Evolutionary conservation across 202 grass and related monocot species (phyloP).

Genomic region (Panicum hallii): DNA sequence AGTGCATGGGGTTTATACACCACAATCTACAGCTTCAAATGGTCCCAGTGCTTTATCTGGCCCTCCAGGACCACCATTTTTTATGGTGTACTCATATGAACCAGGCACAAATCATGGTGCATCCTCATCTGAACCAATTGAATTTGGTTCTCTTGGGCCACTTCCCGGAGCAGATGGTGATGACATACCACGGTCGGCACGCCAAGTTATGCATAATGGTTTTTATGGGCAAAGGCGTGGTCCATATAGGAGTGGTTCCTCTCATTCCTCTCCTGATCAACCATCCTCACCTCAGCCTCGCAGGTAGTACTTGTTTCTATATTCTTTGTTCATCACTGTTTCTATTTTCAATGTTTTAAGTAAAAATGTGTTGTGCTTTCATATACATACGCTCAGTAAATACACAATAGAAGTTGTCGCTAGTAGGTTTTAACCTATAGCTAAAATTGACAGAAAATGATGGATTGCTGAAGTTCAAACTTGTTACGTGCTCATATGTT

Average conservation of each 20-base stretch:
- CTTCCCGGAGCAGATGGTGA: constrained; percentile 50
- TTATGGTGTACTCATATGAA: constrained; percentile 67
- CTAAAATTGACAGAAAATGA: constrained; percentile 21
- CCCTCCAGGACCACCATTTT: constrained; percentile 35
- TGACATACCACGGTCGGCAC: constrained; percentile 34
- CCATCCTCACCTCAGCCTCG: constrained; percentile 72
- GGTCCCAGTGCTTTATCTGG: constrained; percentile 42
- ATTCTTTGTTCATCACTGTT: constrained; percentile 39
- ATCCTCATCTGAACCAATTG: constrained; percentile 58
- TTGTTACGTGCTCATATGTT: not conserved
- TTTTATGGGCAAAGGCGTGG: constrained; percentile 59
- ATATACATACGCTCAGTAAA: constrained; percentile 2
- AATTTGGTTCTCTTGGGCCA: constrained; percentile 76
- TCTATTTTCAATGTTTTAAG: constrained; percentile 26
- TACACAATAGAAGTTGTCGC: constrained; percentile 13
- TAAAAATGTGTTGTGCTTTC: not conserved
- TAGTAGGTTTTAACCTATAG: constrained; percentile 6
- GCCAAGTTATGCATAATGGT: constrained; percentile 50
- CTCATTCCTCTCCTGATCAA: constrained; percentile 76
- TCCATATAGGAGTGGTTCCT: constrained; percentile 56
- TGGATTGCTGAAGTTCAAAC: not conserved
- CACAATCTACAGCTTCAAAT: constrained; percentile 52
- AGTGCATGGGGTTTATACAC: constrained; percentile 57
- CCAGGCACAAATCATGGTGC: constrained; percentile 48
- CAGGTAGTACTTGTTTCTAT: constrained; percentile 46